phyloP scores from a whole-genome alignment of 441 rosid genomes.

The Pelargonium australe region DNA sequence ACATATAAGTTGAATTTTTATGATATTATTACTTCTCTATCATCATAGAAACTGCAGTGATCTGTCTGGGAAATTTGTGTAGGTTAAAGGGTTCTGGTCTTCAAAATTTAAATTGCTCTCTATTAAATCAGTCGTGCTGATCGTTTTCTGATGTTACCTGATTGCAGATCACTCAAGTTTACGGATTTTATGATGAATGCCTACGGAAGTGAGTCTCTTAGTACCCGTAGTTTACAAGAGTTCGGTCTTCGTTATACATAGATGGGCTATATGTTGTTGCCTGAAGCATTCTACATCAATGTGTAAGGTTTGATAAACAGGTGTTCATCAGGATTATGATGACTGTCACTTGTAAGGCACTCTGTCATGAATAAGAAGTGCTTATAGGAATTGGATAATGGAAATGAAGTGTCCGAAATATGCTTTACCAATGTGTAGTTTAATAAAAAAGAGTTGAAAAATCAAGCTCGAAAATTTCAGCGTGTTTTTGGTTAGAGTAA shows the following conservation, averaged over 20 bases:
- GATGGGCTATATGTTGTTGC: background rate
- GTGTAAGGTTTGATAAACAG: conserved; percentile 1
- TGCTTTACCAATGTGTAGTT: background rate
- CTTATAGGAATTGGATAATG: background rate
- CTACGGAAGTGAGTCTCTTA: conserved; percentile 70
- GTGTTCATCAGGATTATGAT: background rate
- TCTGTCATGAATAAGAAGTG: background rate
- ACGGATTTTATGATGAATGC: conserved; percentile 95
- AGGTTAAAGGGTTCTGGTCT: background rate
- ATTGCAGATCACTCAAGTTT: conserved; percentile 87
- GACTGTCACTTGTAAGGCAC: background rate
- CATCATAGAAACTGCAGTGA: background rate
- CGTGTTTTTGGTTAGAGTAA: background rate
- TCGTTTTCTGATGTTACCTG: conserved; percentile 20
- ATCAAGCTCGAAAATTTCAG: background rate
- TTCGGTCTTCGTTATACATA: background rate
- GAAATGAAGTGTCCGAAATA: background rate
- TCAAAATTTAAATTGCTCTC: background rate
- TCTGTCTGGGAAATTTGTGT: background rate
- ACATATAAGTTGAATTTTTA: background rate
- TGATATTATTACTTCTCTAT: no score
- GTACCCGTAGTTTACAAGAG: conserved; percentile 13
- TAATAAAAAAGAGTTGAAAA: background rate
- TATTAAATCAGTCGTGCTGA: background rate
- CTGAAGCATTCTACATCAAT: background rate